A percentile compares a stretch with the other conserved stretches of the same genome.
These are phyloP conservation scores for Cystobasidium pallidum DNA, from an alignment of 1,284 basidiomycete species.

Conservation along the genomic window DNA sequence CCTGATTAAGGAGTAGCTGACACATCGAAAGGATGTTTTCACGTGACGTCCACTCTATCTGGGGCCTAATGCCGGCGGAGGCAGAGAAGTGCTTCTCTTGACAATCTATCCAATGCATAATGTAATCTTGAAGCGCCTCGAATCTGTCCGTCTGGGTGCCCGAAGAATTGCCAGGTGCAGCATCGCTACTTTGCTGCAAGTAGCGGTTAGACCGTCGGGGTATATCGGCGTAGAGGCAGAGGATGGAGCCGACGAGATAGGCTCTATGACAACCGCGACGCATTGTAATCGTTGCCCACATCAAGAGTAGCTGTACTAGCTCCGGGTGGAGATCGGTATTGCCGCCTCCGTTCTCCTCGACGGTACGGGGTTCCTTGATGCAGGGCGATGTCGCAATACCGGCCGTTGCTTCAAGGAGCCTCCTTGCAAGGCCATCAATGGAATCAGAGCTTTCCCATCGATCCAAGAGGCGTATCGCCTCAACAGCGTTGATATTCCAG, in stretches of 20 bases:
- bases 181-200: background rate
- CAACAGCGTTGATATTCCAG: background rate
- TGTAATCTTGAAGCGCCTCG: background rate
- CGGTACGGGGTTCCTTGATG: background rate
- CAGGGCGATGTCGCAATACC: background rate
- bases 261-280: slow-evolving; percentile 22
- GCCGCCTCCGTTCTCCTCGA: background rate
- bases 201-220: background rate
- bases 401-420: background rate
- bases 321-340: background rate
- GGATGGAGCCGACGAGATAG: background rate
- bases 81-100: background rate
- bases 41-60: background rate
- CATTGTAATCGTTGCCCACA: slow-evolving; percentile 16
- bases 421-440: background rate
- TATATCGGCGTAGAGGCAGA: background rate
- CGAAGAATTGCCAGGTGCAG: background rate
- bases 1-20: background rate
- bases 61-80: background rate
- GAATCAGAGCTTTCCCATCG: background rate
- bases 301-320: slow-evolving; percentile 6
- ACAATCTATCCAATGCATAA: slow-evolving; percentile 21
- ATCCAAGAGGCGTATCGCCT: background rate
- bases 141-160: background rate
- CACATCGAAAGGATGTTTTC: slow-evolving; percentile 3